A percentile compares a stretch with the other conserved stretches of the same genome.
Conservation (phyloP, 805 yeast genomes). For the Candida ulmi region DNA sequence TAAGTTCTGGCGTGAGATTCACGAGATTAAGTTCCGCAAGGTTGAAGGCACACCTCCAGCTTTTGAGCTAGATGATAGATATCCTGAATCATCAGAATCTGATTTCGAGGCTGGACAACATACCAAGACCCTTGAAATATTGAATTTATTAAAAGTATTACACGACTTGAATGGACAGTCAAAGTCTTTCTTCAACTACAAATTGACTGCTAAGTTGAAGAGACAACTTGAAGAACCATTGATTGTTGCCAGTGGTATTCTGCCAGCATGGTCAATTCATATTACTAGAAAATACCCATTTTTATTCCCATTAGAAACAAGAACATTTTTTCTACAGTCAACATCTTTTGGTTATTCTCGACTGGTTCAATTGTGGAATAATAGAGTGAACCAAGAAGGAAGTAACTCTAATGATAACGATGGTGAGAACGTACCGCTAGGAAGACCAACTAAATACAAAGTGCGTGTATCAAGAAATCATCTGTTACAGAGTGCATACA, state of each 20-base stretch:
- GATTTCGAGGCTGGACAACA: conserved; percentile 28
- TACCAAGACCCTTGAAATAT: conserved; percentile 27
- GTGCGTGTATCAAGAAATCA: conserved; percentile 68
- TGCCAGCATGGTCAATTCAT: conserved; percentile 81
- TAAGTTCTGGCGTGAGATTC: conserved; percentile 54
- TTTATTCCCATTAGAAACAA: conserved; percentile 75
- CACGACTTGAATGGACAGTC: conserved; percentile 25
- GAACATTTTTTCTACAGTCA: conserved; percentile 72
- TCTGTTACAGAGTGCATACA: conserved; percentile 70
- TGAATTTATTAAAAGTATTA: conserved; percentile 44
- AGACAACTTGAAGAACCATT: conserved; percentile 87
- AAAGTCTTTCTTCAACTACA: conserved; percentile 59
- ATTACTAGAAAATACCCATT: conserved; percentile 75
- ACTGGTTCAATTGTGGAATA: conserved; percentile 72
- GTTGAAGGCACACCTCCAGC: conserved; percentile 23
- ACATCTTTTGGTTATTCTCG: conserved; percentile 91
- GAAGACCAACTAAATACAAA: conserved; percentile 74
- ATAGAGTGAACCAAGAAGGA: conserved; percentile 37
- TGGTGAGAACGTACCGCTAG: conserved; percentile 42
- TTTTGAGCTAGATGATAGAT: conserved; percentile 21
- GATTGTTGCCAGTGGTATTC: conserved; percentile 76
- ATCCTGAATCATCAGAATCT: conserved; percentile 23
- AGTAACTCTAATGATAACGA: conserved; percentile 26
- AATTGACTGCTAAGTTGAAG: conserved; percentile 78
- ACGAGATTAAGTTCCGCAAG: conserved; percentile 43